Conservation (phyloP, 768 basidiomycete genomes). For the Psilocybe subaeruginosa region DNA sequence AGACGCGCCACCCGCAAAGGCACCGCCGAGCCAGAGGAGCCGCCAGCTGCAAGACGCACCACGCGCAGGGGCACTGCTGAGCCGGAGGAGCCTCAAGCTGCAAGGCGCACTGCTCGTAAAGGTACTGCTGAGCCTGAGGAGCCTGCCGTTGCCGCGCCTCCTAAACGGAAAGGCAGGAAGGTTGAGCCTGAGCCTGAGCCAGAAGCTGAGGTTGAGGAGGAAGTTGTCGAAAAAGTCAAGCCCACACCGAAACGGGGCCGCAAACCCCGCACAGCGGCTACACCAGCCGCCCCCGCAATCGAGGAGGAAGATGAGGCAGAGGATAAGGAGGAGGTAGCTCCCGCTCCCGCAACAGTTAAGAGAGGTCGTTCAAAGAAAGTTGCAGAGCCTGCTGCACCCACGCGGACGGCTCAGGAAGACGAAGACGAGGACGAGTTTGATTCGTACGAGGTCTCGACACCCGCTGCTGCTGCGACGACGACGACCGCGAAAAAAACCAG, state of each 20-base stretch:
- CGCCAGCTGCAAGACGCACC: neutral
- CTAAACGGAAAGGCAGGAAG: slow-evolving; percentile 23
- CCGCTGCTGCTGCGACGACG: neutral
- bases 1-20: slow-evolving; percentile 27
- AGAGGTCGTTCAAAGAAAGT: slow-evolving; percentile 20
- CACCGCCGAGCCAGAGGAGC: slow-evolving; percentile 27
- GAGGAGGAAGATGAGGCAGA: neutral
- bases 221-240: slow-evolving; percentile 21
- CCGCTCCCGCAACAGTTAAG: slow-evolving; percentile 17
- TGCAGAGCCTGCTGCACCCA: slow-evolving; percentile 3
- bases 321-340: slow-evolving; percentile 11
- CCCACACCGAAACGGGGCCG: slow-evolving; percentile 27
- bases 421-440: slow-evolving; percentile 11
- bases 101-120: neutral
- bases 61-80: slow-evolving; percentile 28
- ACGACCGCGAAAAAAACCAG: slow-evolving; percentile 9
- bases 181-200: slow-evolving; percentile 14
- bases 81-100: slow-evolving; percentile 3
- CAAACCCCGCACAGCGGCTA: slow-evolving; percentile 16
- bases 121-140: neutral
- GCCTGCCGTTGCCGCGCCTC: neutral
- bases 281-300: slow-evolving; percentile 1
- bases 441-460: slow-evolving; percentile 1
- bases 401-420: neutral
- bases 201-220: slow-evolving; percentile 5